phyloP scores from a whole-genome alignment of 345 rosid species.

The Eucalyptus microcorys region DNA sequence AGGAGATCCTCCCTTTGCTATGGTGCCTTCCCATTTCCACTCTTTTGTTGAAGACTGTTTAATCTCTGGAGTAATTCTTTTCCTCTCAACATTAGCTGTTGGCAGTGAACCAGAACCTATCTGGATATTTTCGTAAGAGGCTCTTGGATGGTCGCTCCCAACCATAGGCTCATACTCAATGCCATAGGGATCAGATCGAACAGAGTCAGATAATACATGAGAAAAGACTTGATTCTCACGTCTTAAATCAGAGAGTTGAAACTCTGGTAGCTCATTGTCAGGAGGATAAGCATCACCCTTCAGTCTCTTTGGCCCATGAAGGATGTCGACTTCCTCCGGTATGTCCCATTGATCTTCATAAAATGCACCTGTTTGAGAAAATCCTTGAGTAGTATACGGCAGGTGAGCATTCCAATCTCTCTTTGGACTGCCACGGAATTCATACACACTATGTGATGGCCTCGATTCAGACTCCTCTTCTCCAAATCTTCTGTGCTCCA shows the following conservation, averaged over 20 bases:
- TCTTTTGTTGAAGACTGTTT: constrained; percentile 44
- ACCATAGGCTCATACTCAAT: constrained; percentile 36
- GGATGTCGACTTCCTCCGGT: constrained; percentile 48
- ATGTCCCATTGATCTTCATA: constrained; percentile 73
- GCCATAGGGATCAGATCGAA: constrained; percentile 36
- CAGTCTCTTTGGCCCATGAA: constrained; percentile 55
- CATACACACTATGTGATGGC: constrained; percentile 33
- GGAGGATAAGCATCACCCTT: constrained; percentile 50
- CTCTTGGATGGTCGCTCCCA: constrained; percentile 16
- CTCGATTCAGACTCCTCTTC: constrained; percentile 23
- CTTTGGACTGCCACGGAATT: constrained; percentile 36
- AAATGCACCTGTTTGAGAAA: constrained; percentile 20
- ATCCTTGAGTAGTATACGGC: constrained; percentile 30
- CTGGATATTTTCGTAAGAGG: constrained; percentile 36
- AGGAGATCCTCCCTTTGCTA: constrained; percentile 92
- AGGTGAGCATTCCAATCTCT: constrained; percentile 31
- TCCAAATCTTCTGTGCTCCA: constrained; percentile 27
- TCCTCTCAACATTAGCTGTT: constrained; percentile 33
- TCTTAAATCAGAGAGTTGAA: constrained; percentile 43
- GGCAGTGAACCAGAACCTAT: constrained; percentile 28
- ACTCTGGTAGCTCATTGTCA: constrained; percentile 62
- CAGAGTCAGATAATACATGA: constrained; percentile 34
- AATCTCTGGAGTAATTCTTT: constrained; percentile 44
- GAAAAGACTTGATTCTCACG: constrained; percentile 36
- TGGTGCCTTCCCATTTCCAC: constrained; percentile 99